Conservation (phyloP, 495 filamentous ascomycete genomes). For the Sporormia fimetaria region DNA sequence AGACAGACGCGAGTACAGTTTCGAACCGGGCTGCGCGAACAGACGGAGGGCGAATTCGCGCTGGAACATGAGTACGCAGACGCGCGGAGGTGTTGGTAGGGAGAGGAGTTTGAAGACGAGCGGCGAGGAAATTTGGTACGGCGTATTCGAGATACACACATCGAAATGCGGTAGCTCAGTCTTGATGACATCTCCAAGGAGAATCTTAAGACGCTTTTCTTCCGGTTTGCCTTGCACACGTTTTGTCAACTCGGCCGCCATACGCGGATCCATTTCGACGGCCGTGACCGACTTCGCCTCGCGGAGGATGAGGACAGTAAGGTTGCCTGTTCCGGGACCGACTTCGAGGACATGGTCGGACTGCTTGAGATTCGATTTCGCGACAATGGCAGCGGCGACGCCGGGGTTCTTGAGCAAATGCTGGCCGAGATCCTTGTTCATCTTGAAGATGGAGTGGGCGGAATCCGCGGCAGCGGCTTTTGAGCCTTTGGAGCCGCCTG, state of each 20-base stretch:
- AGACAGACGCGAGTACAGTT: constrained; percentile 73
- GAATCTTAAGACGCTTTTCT: constrained; percentile 67
- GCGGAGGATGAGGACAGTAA: constrained; percentile 80
- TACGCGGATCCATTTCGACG: constrained; percentile 88
- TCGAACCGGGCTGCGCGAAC: constrained; percentile 64
- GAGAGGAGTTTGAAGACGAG: constrained; percentile 85
- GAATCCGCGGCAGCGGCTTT: constrained; percentile 41
- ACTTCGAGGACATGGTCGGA: constrained; percentile 71
- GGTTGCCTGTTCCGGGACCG: constrained; percentile 71
- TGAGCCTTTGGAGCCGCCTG: too few relatives aligned
- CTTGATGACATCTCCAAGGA: constrained; percentile 90
- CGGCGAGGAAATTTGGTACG: constrained; percentile 88
- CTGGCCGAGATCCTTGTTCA: constrained; percentile 77
- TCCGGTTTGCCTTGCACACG: constrained; percentile 77
- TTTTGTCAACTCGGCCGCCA: constrained; percentile 94
- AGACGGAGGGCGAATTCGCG: constrained; percentile 68
- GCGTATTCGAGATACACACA: constrained; percentile 88
- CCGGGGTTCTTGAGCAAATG: constrained; percentile 95
- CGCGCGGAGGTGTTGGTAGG: constrained; percentile 60
- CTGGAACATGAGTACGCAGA: constrained; percentile 82
- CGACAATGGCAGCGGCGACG: constrained; percentile 75
- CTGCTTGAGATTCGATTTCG: constrained; percentile 82
- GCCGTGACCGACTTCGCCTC: constrained; percentile 74
- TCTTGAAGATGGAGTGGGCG: constrained; percentile 76
- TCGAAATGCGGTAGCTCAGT: constrained; percentile 70